A percentile compares a stretch with the other conserved stretches of the same genome.
phyloP scores from a whole-genome alignment of 148 eudicot species.

The Nyssa sinensis region DNA sequence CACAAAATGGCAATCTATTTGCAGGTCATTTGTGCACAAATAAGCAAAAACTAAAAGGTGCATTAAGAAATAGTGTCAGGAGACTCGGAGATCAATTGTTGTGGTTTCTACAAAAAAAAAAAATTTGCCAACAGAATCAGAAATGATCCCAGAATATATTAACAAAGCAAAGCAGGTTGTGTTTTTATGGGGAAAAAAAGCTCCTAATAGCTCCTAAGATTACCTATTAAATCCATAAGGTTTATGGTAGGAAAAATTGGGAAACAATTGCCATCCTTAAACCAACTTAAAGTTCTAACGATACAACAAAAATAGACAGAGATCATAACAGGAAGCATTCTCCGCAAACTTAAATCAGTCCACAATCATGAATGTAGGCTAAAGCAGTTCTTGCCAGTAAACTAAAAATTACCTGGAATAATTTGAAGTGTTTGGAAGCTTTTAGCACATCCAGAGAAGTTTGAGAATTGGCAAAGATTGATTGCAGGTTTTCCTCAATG shows the following conservation, averaged over 20 bases:
- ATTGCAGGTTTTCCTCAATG: slow-evolving; percentile 43
- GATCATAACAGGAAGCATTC: not conserved
- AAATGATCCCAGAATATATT: not conserved
- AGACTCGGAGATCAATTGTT: too few species aligned
- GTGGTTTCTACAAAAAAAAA: too few species aligned
- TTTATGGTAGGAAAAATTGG: not conserved
- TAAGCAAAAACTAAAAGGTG: too few species aligned
- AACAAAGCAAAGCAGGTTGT: too few species aligned
- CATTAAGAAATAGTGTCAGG: too few species aligned
- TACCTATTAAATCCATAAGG: not conserved
- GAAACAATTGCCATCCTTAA: not conserved
- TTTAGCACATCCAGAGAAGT: slow-evolving; percentile 82
- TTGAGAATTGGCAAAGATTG: slow-evolving; percentile 70
- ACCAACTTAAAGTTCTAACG: not conserved
- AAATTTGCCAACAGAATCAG: too few species aligned
- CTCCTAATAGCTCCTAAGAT: not conserved
- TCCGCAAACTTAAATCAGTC: not conserved
- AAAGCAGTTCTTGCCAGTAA: slow-evolving; percentile 4
- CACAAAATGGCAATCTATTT: too few species aligned
- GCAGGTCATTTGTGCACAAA: too few species aligned
- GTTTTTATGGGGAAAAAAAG: too few species aligned
- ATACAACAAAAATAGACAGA: not conserved
- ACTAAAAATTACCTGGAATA: slow-evolving; percentile 63
- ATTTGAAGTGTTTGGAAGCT: slow-evolving; percentile 74
- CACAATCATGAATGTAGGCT: not conserved